A percentile compares a stretch with the other conserved stretches of the same genome.
These are phyloP conservation scores for Antitrichia curtipendula DNA, from an alignment of 225 moss, liverwort and hornwort species.

Conservation along the genomic window DNA sequence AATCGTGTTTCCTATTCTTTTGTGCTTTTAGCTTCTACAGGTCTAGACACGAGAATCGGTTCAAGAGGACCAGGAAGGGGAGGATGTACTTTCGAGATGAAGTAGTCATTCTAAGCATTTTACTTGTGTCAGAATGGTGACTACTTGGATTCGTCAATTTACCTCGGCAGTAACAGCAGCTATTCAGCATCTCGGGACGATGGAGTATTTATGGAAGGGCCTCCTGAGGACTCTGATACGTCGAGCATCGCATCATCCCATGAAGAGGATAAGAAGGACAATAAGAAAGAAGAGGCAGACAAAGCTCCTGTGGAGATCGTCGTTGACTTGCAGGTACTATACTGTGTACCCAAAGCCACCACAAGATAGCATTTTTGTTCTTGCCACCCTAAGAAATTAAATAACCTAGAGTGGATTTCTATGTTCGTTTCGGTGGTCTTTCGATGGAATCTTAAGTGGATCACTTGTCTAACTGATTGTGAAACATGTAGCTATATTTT, in stretches of 20 bases:
- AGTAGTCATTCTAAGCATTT: not conserved
- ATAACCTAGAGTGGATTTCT: not conserved
- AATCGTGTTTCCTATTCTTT: not conserved
- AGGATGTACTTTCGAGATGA: not conserved
- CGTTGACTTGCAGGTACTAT: conserved; percentile 58
- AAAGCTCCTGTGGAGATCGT: conserved; percentile 47
- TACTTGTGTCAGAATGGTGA: conserved; percentile 64
- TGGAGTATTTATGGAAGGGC: conserved; percentile 72
- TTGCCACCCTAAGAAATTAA: not conserved
- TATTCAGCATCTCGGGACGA: conserved; percentile 67
- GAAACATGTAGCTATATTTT: not conserved
- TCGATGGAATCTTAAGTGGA: not conserved
- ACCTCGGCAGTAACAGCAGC: conserved; percentile 79
- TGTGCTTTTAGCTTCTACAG: not conserved
- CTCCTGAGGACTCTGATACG: conserved; percentile 28
- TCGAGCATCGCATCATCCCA: conserved; percentile 9
- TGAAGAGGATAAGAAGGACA: conserved; percentile 28
- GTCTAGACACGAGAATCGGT: not conserved
- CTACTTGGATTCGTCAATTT: conserved; percentile 82
- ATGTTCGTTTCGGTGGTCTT: not conserved
- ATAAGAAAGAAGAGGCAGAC: conserved; percentile 5
- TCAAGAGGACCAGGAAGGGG: not conserved
- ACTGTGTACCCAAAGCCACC: not conserved
- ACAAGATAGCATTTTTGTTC: not conserved
- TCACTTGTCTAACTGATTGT: not conserved